phyloP scores from a whole-genome alignment of 1,139 yeast species.

The Yamadazyma sp. region DNA sequence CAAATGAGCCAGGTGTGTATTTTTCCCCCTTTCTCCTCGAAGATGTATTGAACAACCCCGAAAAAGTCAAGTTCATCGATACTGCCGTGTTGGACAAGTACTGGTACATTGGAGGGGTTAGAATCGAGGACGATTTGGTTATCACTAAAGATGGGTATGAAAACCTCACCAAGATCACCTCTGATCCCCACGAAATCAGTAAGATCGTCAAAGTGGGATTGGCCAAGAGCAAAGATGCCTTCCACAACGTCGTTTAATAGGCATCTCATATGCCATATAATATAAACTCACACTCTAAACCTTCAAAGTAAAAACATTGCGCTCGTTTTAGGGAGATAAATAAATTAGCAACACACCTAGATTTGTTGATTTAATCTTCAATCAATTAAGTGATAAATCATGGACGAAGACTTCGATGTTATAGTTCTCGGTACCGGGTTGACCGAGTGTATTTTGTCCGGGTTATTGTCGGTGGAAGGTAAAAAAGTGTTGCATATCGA shows the following conservation, averaged over 20 bases:
- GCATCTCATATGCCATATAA: no score
- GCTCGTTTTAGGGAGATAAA: conserved; percentile 2
- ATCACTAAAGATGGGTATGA: conserved; percentile 77
- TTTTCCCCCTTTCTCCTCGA: conserved; percentile 81
- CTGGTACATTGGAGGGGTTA: conserved; percentile 90
- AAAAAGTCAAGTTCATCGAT: conserved; percentile 62
- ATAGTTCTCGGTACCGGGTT: conserved; percentile 67
- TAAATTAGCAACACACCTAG: conserved; percentile 2
- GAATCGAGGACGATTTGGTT: conserved; percentile 90
- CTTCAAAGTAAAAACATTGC: no score
- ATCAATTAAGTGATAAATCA: conserved; percentile 18
- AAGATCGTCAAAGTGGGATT: conserved; percentile 73
- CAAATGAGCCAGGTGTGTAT: conserved; percentile 95
- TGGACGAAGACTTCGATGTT: conserved; percentile 96
- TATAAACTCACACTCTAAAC: no score
- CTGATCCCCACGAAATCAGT: conserved; percentile 80
- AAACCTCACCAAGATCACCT: conserved; percentile 77
- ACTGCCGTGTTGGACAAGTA: conserved; percentile 68
- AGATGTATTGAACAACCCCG: conserved; percentile 58
- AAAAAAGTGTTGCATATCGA: conserved; percentile 96
- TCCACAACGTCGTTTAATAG: conserved; percentile 56
- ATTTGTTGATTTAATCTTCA: not conserved
- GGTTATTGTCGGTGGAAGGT: conserved; percentile 83
- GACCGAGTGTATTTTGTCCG: conserved; percentile 94
- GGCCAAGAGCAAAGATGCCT: conserved; percentile 58